Base-by-base conservation (phyloP, 352 stramenopile species). In the Globisporangium solare region DNA sequence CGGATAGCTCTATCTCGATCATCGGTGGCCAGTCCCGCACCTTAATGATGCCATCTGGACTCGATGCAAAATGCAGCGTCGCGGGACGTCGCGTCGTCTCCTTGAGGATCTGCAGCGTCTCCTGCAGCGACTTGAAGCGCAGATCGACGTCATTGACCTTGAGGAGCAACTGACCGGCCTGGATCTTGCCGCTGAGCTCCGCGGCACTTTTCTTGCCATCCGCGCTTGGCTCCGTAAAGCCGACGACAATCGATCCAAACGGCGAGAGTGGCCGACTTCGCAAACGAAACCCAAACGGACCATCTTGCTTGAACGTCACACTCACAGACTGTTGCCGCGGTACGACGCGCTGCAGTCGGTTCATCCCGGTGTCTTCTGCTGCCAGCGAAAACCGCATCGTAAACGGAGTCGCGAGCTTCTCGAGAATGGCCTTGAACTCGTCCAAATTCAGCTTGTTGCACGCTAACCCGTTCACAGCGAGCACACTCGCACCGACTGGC, bases 11-110 rank as follows among this genome's bases (percentile, higher is more conserved):
- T 46, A 86, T 61, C 53, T 91, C 80, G 20, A 94, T 69, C 76
- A 92, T 88, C 21, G 84, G 84, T n/a, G 84, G 84, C 84, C 84
- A 94, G 18, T 88, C 70, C 0, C 74, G 78, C 35, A 94, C 58
- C 56, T 78, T 89, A 46, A 94, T 76, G 47, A 94, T 79, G 11
- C 75, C 69, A 54, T 94, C 84, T 0, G 84, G 84, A 56, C 79
- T 94, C 4, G 73, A 68, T 0, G 77, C 82, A 53, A 94, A 92
- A 27, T 89, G 74, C 46, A 94, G 67, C 51, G 75, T 87, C 37
- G 74, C 77, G 41, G 84, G 84, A 2, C 84, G 79, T 24, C 58
- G 61, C 42, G 75, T 94, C 13, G 73, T 66, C 20, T 79, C 76
- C 14, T 80, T 73, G 14, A 94, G 56, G 24, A 86, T 55, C 31